Percentiles rank a stretch among this genome's conserved stretches.
Conservation (phyloP, 805 yeast species). For the Lipomyces chichibuensis region DNA sequence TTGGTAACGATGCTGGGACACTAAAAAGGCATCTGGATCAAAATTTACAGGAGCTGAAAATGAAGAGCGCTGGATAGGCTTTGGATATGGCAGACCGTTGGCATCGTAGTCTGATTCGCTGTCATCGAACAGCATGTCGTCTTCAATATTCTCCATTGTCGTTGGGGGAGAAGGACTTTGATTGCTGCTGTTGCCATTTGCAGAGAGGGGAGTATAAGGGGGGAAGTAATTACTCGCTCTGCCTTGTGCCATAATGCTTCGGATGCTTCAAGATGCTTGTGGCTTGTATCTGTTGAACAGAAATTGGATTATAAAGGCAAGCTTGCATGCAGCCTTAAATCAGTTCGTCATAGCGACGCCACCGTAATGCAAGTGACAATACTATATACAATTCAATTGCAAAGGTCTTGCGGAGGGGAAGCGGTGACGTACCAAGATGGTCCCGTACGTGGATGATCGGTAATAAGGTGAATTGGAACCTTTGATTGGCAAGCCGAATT, state of each 20-base stretch:
- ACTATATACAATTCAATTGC: background rate
- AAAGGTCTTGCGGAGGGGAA: background rate
- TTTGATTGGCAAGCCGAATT: too few species aligned
- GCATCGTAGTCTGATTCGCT: constrained; percentile 13
- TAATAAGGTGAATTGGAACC: too few species aligned
- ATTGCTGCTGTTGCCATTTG: constrained; percentile 1
- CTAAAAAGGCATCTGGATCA: constrained; percentile 57
- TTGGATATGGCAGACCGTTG: constrained; percentile 32
- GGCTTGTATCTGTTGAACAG: background rate
- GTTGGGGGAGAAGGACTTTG: background rate
- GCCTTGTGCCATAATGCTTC: background rate
- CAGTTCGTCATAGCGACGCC: background rate
- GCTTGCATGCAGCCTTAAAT: background rate
- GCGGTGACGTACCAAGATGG: too few species aligned
- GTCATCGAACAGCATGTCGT: constrained; percentile 17
- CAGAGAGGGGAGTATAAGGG: background rate
- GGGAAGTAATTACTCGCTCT: constrained; percentile 13
- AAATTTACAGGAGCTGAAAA: constrained; percentile 43
- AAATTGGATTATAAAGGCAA: background rate
- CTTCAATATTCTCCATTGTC: background rate
- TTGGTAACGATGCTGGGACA: constrained; percentile 62
- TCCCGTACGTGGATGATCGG: too few species aligned
- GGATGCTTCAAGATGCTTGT: background rate
- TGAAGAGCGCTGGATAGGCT: constrained; percentile 42
- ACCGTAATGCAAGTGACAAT: background rate